These are phyloP conservation scores for Bacidia rubella DNA, from an alignment of 495 filamentous ascomycete species.

Conservation along the genomic window DNA sequence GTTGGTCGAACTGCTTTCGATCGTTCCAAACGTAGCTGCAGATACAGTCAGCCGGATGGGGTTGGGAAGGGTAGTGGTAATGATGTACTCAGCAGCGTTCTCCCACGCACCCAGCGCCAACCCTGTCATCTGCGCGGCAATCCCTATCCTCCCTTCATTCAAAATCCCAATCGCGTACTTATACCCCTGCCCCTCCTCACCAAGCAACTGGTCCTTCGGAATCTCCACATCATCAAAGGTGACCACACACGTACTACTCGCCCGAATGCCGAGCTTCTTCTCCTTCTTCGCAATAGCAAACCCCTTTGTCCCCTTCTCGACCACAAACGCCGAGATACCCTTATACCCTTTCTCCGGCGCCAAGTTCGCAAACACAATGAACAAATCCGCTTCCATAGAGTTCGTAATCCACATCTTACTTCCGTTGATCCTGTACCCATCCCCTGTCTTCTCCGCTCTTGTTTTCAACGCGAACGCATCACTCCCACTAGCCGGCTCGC, in stretches of 20 bases:
- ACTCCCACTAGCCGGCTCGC: constrained; percentile 82
- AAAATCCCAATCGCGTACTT: constrained; percentile 94
- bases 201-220: constrained; percentile 73
- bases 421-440: constrained; percentile 76
- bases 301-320: constrained; percentile 78
- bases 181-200: constrained; percentile 82
- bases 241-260: constrained; percentile 89
- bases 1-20: constrained; percentile 87
- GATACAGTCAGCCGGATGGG: not conserved
- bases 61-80: constrained; percentile 5
- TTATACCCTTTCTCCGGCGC: constrained; percentile 80
- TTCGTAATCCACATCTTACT: constrained; percentile 99
- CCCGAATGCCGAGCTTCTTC: constrained; percentile 95
- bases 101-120: constrained; percentile 91
- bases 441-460: constrained; percentile 53
- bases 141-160: constrained; percentile 96
- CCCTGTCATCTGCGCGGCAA: constrained; percentile 97
- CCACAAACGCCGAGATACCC: constrained; percentile 91
- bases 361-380: constrained; percentile 95
- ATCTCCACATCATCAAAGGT: constrained; percentile 97
- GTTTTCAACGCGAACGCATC: constrained; percentile 94
- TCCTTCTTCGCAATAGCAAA: constrained; percentile 98
- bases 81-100: constrained; percentile 68
- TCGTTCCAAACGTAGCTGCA: constrained; percentile 88
- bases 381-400: constrained; percentile 81